Base-by-base conservation (phyloP, 1,139 yeast genomes). In the Protomyces arabidopsidicola region DNA sequence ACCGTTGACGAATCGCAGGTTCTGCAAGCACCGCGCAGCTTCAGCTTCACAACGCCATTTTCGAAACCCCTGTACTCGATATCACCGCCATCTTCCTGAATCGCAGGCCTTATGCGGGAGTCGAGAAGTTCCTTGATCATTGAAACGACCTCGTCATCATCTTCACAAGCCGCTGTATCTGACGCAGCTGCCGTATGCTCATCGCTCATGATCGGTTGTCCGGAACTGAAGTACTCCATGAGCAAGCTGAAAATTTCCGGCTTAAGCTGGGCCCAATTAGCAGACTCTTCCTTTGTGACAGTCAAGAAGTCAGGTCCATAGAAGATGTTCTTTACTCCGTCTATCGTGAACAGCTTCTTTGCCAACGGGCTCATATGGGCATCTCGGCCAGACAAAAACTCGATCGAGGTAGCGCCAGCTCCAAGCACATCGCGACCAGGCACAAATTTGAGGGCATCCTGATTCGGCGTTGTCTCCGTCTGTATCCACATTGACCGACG, bases 81-180 rank as follows among this genome's bases (percentile, higher is more conserved):
- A 45, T 71, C 70, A 6, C 72, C 71, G 63, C 95, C 95, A 71
- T 88, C 95, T 71, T 88, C 95, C 69, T 78, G 81, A 64, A 78
- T 79, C 0, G 98, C 98, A 0, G 99, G 98, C 70, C 97, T 83
- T 67, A 93, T 91, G 71, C 98, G 83, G 3, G 99, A 93, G 71
- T 89, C 91, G 65, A 93, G 87, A 62, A 93, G 80, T 74, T 93
- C 99, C 71, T 91, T 90, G 71, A 93, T 90, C 89, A 93, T 87
- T 14, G 88, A 83, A 60, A 93, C 90, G 1, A 91, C 84, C 73
- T 87, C 95, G 65, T 84, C 85, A 67, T 87, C 93, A 12, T 85
- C 87, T 18, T 84, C 87, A 56, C 77, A 72, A 34, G 78, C 79
- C 48, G 75, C 78, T 0, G 80, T 77, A 65, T 82, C 84, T 34